Evolutionary conservation across 768 basidiomycete species (phyloP).

Genomic region (Tephrocybe sp.): DNA sequence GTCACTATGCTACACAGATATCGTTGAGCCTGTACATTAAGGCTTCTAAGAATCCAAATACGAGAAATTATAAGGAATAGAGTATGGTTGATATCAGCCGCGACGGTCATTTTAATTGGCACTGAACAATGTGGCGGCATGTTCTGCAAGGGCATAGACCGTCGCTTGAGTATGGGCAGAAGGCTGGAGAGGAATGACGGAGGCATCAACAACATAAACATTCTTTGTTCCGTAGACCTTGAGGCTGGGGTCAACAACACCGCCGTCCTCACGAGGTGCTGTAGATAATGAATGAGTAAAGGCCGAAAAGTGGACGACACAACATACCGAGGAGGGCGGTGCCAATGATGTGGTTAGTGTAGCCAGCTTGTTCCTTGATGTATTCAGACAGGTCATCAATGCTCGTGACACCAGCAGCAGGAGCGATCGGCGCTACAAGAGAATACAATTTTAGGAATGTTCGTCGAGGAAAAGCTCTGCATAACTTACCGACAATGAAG

Average conservation of each 20-base stretch:
- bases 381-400: conserved; percentile 2
- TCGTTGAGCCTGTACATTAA: too few relatives aligned
- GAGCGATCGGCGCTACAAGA: neutral
- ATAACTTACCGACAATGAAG: neutral
- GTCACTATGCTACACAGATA: too few relatives aligned
- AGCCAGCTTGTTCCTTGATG: neutral
- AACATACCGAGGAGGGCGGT: neutral
- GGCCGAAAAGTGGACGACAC: too few relatives aligned
- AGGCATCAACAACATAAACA: conserved; percentile 49
- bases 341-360: conserved; percentile 2
- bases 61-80: too few relatives aligned
- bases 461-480: neutral
- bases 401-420: neutral
- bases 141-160: neutral
- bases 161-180: conserved; percentile 2
- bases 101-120: neutral
- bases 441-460: neutral
- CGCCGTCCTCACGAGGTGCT: conserved; percentile 2
- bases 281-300: neutral
- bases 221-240: conserved; percentile 44
- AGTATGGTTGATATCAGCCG: too few relatives aligned
- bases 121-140: neutral
- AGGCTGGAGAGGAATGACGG: conserved; percentile 39
- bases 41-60: too few relatives aligned
- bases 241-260: conserved; percentile 43